Evolutionary conservation across 139 green algal genomes (phyloP), one percentile per base, ranked within the genome.

Genomic region (Eudorina sp.): DNA sequence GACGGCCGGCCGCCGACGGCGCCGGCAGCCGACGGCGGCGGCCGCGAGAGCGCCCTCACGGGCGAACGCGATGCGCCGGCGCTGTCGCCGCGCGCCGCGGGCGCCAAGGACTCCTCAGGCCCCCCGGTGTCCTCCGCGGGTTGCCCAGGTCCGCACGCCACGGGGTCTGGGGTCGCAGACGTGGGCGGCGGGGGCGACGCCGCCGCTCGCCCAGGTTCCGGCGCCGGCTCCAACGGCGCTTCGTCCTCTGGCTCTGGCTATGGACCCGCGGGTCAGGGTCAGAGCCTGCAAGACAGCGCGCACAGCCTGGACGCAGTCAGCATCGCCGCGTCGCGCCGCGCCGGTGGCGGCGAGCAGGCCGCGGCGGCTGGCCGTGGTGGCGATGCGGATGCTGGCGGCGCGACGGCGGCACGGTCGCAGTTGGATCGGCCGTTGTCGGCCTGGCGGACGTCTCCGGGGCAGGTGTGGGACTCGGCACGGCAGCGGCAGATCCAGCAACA

Each of bases 201-300:
- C 40, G 19, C 8, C 14, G 43, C 41, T 41, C 14, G 40, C 70
- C 55, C 21, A 25, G 40, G 40, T 3, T 79, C 70, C 21, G 62
- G 62, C 3, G 36, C 62, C 16, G 62, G 62, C 21, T 72, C 38
- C n/a, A n/a, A n/a, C n/a, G n/a, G n/a, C n/a, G n/a, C n/a, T n/a
- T n/a, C n/a, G n/a, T n/a, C n/a, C n/a, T n/a, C n/a, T 11, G 62
- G 62, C 21, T 72, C 62, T 19, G 21, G 62, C 21, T 40, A 1
- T 31, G 62, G 62, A 16, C 21, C 66, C 14, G 31, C 66, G 45
- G 29, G 25, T 11, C 45, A 7, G 3, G 43, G 43, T 41, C 73
- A 81, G 46, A 48, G 75, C n/a, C 60, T 77, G 60, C 80, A 86
- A 43, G 80, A 86, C 60, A 77, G 60, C 58, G 80, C 80, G n/a